These are phyloP conservation scores for Gastrolobium bilobum DNA, from an alignment of 306 rosid species.

Conservation along the genomic window DNA sequence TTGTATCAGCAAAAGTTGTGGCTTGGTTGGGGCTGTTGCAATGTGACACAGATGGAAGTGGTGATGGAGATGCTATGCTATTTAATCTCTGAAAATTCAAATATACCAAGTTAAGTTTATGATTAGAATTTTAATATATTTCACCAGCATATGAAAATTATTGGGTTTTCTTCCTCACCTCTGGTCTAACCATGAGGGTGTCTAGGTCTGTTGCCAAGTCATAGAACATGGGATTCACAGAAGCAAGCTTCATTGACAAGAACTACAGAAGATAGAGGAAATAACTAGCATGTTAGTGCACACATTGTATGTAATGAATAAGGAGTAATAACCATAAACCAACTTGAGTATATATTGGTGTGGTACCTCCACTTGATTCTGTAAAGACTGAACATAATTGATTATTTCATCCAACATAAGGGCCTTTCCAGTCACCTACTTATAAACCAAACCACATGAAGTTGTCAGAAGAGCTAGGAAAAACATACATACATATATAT, in stretches of 20 bases:
- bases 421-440: conserved; percentile 91
- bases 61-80: conserved; percentile 53
- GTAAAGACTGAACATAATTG: conserved; percentile 97
- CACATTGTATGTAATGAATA: neutral
- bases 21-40: conserved; percentile 62
- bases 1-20: conserved; percentile 54
- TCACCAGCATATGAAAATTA: neutral
- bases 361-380: conserved; percentile 95
- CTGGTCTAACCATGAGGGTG: conserved; percentile 60
- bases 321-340: conserved; percentile 3
- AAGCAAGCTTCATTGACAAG: conserved; percentile 89
- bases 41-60: conserved; percentile 56
- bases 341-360: neutral
- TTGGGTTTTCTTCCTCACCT: conserved; percentile 56
- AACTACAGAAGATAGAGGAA: conserved; percentile 58
- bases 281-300: neutral
- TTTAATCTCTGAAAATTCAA: conserved; percentile 56
- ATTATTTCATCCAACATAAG: conserved; percentile 94
- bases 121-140: neutral
- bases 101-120: conserved; percentile 32
- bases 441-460: conserved; percentile 58
- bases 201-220: conserved; percentile 73
- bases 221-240: conserved; percentile 70
- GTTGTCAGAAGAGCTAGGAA: conserved; percentile 48
- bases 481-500: neutral